These are phyloP conservation scores for Candida namnaoensis DNA, from an alignment of 805 yeast species.

Conservation along the genomic window DNA sequence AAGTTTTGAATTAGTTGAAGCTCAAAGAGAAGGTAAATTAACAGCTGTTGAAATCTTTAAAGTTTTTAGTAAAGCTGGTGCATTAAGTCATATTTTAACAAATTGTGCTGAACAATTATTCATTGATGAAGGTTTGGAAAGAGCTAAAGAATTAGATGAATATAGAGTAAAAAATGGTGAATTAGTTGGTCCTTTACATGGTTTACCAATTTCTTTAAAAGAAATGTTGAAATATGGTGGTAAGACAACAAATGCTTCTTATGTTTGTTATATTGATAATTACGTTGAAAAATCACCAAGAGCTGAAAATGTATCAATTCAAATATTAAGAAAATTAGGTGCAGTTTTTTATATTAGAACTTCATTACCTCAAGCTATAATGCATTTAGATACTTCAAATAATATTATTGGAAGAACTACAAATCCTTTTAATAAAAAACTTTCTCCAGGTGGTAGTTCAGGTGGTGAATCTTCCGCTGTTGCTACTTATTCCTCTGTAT, in stretches of 20 bases:
- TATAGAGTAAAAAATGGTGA: slow-evolving; percentile 32
- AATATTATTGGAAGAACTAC: slow-evolving; percentile 44
- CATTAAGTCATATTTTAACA: slow-evolving; percentile 46
- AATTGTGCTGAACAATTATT: slow-evolving; percentile 31
- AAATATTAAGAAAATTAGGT: slow-evolving; percentile 28
- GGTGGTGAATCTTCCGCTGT: slow-evolving; percentile 59
- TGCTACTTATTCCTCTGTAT: slow-evolving; percentile 40
- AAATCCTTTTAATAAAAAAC: slow-evolving; percentile 40
- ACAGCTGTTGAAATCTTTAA: slow-evolving; percentile 32
- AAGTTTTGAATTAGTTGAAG: slow-evolving; percentile 9
- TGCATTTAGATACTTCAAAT: slow-evolving; percentile 52
- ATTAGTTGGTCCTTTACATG: slow-evolving; percentile 53
- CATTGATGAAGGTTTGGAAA: slow-evolving; percentile 46
- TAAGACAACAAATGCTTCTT: slow-evolving; percentile 44
- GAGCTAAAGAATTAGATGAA: slow-evolving; percentile 49
- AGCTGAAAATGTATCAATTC: slow-evolving; percentile 32
- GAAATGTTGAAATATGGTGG: slow-evolving; percentile 48
- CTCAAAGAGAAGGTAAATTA: slow-evolving; percentile 21
- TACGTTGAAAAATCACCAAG: slow-evolving; percentile 17
- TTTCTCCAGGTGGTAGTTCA: slow-evolving; percentile 53
- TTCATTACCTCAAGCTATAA: slow-evolving; percentile 51
- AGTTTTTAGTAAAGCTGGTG: slow-evolving; percentile 52
- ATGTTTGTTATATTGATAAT: slow-evolving; percentile 39
- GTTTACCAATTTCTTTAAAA: slow-evolving; percentile 52
- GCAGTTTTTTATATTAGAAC: slow-evolving; percentile 55